Percentiles rank a stretch among this genome's conserved stretches.
Evolutionary conservation across 352 stramenopile genomes (phyloP).

Genomic region (Pythium guiyangense): DNA sequence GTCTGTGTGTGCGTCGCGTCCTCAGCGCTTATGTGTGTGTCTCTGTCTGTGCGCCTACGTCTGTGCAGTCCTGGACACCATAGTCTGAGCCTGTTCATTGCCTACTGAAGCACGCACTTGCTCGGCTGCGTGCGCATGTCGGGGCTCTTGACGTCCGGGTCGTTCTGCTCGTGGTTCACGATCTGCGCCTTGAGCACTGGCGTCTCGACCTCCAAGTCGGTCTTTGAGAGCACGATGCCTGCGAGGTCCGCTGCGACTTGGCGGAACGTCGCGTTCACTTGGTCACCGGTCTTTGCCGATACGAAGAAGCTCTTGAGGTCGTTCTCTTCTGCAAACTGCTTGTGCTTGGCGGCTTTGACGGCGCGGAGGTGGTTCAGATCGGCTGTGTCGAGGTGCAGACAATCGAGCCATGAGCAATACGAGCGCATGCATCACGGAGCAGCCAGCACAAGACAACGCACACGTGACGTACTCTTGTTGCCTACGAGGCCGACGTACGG

Average conservation of each 20-base stretch:
- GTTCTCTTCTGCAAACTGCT: slow-evolving; percentile 93
- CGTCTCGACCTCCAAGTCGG: slow-evolving; percentile 81
- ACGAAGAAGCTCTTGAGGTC: slow-evolving; percentile 90
- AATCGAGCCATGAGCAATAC: too few relatives aligned
- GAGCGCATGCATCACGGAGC: too few relatives aligned
- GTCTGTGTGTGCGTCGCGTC: slow-evolving; percentile 14
- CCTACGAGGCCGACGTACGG: slow-evolving; percentile 88
- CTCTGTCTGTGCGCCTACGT: too few relatives aligned
- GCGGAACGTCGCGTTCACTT: slow-evolving; percentile 85
- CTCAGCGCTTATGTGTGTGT: background rate
- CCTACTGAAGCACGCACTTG: slow-evolving; percentile 57
- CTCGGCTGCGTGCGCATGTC: slow-evolving; percentile 47
- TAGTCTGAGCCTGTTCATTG: too few relatives aligned
- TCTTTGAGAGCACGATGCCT: slow-evolving; percentile 75
- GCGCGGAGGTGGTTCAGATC: slow-evolving; percentile 90
- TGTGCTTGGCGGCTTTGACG: slow-evolving; percentile 86
- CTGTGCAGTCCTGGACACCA: too few relatives aligned
- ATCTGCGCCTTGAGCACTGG: slow-evolving; percentile 90
- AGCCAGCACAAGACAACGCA: background rate
- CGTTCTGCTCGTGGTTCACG: slow-evolving; percentile 90
- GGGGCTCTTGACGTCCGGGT: slow-evolving; percentile 81
- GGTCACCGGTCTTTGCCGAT: slow-evolving; percentile 92
- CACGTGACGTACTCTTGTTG: slow-evolving; percentile 82
- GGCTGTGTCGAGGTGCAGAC: slow-evolving; percentile 29
- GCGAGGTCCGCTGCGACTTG: slow-evolving; percentile 83